These are phyloP conservation scores for Lentinula lateritia DNA, from an alignment of 768 basidiomycete species.

Conservation along the genomic window DNA sequence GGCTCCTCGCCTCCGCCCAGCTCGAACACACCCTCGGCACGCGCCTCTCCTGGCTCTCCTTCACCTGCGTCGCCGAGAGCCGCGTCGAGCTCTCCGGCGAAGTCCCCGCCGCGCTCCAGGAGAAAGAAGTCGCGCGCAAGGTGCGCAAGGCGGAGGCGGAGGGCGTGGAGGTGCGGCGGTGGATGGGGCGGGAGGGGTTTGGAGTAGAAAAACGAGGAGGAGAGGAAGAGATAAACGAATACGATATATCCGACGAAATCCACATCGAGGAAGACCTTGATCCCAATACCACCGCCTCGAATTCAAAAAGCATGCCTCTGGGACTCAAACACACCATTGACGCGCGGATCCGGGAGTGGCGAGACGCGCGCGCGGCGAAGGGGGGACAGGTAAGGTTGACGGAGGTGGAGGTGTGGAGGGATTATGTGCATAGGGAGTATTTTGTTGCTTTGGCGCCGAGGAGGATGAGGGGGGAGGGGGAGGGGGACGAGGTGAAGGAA, in stretches of 20 bases:
- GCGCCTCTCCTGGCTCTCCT: not conserved
- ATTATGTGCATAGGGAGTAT: not conserved
- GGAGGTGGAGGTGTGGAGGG: slow-evolving; percentile 1
- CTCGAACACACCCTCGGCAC: not conserved
- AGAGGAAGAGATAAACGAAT: not conserved
- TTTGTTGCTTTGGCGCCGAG: not conserved
- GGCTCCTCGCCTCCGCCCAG: not conserved
- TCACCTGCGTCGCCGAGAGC: slow-evolving; percentile 3
- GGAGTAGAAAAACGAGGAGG: not conserved
- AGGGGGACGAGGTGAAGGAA: not conserved
- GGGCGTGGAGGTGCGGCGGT: not conserved
- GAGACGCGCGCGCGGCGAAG: not conserved
- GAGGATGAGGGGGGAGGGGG: not conserved
- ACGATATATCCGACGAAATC: not conserved
- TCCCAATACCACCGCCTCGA: not conserved
- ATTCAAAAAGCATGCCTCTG: not conserved
- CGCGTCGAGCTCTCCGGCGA: not conserved
- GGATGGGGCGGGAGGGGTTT: not conserved
- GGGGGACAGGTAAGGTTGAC: slow-evolving; percentile 3
- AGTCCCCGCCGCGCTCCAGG: not conserved
- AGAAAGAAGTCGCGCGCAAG: not conserved
- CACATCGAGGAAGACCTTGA: not conserved
- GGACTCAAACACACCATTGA: not conserved
- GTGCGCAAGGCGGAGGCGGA: not conserved
- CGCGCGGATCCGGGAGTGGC: not conserved